These are phyloP conservation scores for Chaetoceros tenuissimus DNA, from an alignment of 108 stramenopile genomes.

Conservation along the genomic window DNA sequence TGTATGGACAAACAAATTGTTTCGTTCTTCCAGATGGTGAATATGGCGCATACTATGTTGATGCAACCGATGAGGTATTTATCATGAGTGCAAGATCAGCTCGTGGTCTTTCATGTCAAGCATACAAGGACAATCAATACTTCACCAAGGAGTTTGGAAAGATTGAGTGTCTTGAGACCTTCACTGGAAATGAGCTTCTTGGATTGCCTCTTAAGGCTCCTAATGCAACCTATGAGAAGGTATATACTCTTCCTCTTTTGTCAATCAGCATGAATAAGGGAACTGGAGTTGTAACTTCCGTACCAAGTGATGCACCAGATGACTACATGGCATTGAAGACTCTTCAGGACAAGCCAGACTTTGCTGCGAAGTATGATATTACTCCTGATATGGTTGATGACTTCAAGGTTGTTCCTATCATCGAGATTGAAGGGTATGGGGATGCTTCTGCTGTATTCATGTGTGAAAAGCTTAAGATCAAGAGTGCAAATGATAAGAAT, in stretches of 20 bases:
- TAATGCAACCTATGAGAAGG: conserved; percentile 86
- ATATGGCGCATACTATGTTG: conserved; percentile 93
- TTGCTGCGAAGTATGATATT: conserved; percentile 92
- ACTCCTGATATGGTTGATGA: conserved; percentile 90
- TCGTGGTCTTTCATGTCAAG: conserved; percentile 89
- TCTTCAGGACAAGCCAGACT: conserved; percentile 90
- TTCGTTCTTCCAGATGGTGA: conserved; percentile 94
- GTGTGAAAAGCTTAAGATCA: conserved; percentile 95
- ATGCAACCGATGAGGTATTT: conserved; percentile 83
- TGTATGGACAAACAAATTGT: conserved; percentile 99
- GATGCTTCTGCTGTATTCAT: conserved; percentile 82
- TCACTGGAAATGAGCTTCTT: conserved; percentile 86
- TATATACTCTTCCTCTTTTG: conserved; percentile 94
- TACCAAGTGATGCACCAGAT: conserved; percentile 98
- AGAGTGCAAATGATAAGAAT: conserved; percentile 86
- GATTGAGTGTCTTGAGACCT: conserved; percentile 68
- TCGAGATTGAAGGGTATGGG: conserved; percentile 95
- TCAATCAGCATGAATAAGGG: conserved; percentile 98
- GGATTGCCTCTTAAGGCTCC: conserved; percentile 92
- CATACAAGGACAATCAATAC: conserved; percentile 48
- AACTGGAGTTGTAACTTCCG: conserved; percentile 97
- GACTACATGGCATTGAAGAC: conserved; percentile 94
- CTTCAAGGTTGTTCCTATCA: conserved; percentile 95
- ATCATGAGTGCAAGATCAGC: conserved; percentile 89
- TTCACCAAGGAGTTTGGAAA: conserved; percentile 82